Base-by-base conservation (phyloP, 495 filamentous ascomycete genomes). In the Penicillium angulare region DNA sequence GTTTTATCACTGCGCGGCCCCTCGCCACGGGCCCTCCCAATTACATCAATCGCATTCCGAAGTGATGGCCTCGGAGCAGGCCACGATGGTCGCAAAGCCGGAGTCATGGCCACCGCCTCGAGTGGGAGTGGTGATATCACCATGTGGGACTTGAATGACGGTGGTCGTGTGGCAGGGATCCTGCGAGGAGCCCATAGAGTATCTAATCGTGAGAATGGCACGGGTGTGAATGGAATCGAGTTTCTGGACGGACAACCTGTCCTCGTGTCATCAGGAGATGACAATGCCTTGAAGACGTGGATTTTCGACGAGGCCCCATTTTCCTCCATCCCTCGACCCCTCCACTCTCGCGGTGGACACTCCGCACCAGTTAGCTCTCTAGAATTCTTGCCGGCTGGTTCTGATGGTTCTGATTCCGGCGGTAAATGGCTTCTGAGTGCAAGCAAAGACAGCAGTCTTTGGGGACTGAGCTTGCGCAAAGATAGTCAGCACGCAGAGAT, bases 361-460 rank as follows among this genome's bases (percentile, higher is more conserved):
- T 88, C 91, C 7, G 91, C 84, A 7, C 84, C 90, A 0, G 82
- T 97, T 42, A 92, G 83, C 22, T 79, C 79, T 26, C 72, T 99
- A 15, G 75, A 83, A 33, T 97, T 97, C 66, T 65, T 96, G 40
- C 92, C 95, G 6, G 75, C 87, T 2, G 83, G 89, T 40, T 89
- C 92, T 4, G 92, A 96, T 59, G 91, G 89, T 7, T 82, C 90
- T n/a, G 91, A 95, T 58, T 84, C 81, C 42, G 81, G 79, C 27
- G 90, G 90, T 1, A 97, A 99, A 69, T 99, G 95, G 92, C 74
- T 99, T 21, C 76, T 99, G 39, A 96, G 89, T 60, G 89, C 86
- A 45, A 90, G 89, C 42, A 78, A 82, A 60, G 93, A 97, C 64
- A 78, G 89, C 51, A 95, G 89, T 69, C 74, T 97, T 10, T 96